Evolutionary conservation across 768 basidiomycete genomes (phyloP).

Genomic region (Neoboletus subvelutipes): DNA sequence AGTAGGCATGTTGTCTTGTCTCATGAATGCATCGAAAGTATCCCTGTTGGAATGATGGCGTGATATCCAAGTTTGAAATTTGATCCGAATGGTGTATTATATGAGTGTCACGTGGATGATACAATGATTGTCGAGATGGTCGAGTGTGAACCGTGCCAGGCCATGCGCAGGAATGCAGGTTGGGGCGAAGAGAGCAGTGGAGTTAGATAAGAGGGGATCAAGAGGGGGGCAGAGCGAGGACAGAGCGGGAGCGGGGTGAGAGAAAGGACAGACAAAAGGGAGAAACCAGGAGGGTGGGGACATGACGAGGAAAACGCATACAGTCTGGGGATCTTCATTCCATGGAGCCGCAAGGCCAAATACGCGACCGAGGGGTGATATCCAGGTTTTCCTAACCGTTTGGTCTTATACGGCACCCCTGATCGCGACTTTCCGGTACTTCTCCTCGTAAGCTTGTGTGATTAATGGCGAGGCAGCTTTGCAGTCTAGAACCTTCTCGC

Average conservation of each 20-base stretch:
- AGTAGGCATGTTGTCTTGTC: background rate
- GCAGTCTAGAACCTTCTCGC: slow-evolving; percentile 70
- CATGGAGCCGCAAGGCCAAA: slow-evolving; percentile 11
- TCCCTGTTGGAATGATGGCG: background rate
- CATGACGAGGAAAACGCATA: slow-evolving; percentile 12
- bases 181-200: slow-evolving; percentile 3
- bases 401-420: slow-evolving; percentile 79
- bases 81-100: slow-evolving; percentile 1
- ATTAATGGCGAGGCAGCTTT: slow-evolving; percentile 58
- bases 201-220: slow-evolving; percentile 10
- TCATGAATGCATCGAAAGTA: background rate
- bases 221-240: slow-evolving; percentile 12
- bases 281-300: slow-evolving; percentile 10
- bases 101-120: slow-evolving; percentile 8
- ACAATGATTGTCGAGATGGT: slow-evolving; percentile 1
- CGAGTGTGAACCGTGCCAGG: background rate
- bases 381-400: slow-evolving; percentile 6
- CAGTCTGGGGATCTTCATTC: slow-evolving; percentile 15
- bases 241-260: slow-evolving; percentile 4
- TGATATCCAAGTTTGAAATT: slow-evolving; percentile 1
- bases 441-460: slow-evolving; percentile 67
- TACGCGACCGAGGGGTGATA: background rate
- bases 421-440: slow-evolving; percentile 84
- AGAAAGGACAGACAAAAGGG: slow-evolving; percentile 14
- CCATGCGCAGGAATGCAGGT: slow-evolving; percentile 5